phyloP scores from a whole-genome alignment of 2,329 filamentous ascomycete species.

The Zymoseptoria ardabiliae region DNA sequence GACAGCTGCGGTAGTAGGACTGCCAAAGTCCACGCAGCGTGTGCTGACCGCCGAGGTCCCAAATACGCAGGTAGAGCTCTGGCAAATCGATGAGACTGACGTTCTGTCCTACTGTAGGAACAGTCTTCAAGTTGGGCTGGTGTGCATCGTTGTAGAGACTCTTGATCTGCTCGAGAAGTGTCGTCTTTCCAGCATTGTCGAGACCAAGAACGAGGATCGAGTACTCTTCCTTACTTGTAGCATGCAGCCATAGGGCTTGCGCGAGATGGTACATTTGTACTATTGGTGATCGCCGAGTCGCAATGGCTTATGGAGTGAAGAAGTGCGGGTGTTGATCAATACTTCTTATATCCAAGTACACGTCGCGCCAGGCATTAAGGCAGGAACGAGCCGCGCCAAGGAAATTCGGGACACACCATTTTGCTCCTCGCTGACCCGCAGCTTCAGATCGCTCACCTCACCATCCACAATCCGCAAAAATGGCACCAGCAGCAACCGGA shows the following conservation, averaged over 20 bases:
- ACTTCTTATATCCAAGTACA: background rate
- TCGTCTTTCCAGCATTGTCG: slow-evolving; percentile 97
- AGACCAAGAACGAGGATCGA: slow-evolving; percentile 93
- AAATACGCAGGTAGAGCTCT: slow-evolving; percentile 96
- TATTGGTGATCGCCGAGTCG: slow-evolving; percentile 3
- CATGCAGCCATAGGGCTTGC: slow-evolving; percentile 89
- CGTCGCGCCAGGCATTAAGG: background rate
- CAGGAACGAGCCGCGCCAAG: background rate
- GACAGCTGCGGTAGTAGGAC: slow-evolving; percentile 86
- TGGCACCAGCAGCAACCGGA: slow-evolving; percentile 47
- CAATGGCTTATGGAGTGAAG: background rate
- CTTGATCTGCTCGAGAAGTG: slow-evolving; percentile 94
- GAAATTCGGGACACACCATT: slow-evolving; percentile 1
- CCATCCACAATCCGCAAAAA: slow-evolving; percentile 13
- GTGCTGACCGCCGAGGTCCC: slow-evolving; percentile 95
- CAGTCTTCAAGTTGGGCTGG: slow-evolving; percentile 69
- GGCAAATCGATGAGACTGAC: slow-evolving; percentile 84
- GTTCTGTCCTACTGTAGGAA: slow-evolving; percentile 95
- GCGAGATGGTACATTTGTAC: slow-evolving; percentile 82
- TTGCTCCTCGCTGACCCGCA: slow-evolving; percentile 2
- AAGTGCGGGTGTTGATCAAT: background rate
- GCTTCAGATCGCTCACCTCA: background rate
- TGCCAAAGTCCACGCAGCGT: slow-evolving; percentile 87
- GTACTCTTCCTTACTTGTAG: slow-evolving; percentile 98
- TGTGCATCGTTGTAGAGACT: slow-evolving; percentile 64